Percentiles rank a stretch among this genome's conserved stretches.
Conservation (phyloP, 176 grass and related monocot genomes). For the Triticum aestivum region DNA sequence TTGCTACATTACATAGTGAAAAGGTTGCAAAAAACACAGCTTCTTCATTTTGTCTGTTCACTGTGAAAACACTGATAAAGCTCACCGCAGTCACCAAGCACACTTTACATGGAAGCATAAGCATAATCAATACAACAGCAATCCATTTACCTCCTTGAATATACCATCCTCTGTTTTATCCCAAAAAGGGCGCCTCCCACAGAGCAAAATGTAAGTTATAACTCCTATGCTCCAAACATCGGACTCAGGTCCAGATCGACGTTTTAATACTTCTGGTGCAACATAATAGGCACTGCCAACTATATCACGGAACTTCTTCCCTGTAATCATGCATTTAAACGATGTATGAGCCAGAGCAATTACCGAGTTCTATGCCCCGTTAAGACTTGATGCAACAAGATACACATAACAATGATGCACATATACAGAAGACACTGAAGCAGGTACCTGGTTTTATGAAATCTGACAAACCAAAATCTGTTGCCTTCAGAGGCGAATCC, state of each 20-base stretch:
- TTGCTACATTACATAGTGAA: constrained; percentile 6
- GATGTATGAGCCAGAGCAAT: constrained; percentile 13
- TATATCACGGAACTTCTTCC: constrained; percentile 85
- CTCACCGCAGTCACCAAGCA: background rate
- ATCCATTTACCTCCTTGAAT: constrained; percentile 86
- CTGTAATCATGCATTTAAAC: constrained; percentile 48
- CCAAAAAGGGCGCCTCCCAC: constrained; percentile 98
- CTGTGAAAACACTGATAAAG: background rate
- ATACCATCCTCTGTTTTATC: constrained; percentile 98
- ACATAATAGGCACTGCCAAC: constrained; percentile 99
- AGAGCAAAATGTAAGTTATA: constrained; percentile 98
- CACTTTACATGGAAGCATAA: constrained; percentile 20
- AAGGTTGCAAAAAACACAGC: constrained; percentile 1
- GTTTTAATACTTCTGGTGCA: constrained; percentile 94
- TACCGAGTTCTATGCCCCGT: background rate
- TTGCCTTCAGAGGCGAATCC: constrained; percentile 87
- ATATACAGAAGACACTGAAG: background rate
- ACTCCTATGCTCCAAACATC: constrained; percentile 99
- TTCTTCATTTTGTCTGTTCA: background rate
- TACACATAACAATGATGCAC: constrained; percentile 25
- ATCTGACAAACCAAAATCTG: constrained; percentile 97
- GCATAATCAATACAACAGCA: constrained; percentile 12
- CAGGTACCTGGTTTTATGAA: constrained; percentile 85
- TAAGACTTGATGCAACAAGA: constrained; percentile 23
- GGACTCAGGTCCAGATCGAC: constrained; percentile 84